Percentiles rank a stretch among this genome's conserved stretches.
Evolutionary conservation across 2,329 filamentous ascomycete genomes (phyloP).

Genomic region (Trichoderma oligosporum): DNA sequence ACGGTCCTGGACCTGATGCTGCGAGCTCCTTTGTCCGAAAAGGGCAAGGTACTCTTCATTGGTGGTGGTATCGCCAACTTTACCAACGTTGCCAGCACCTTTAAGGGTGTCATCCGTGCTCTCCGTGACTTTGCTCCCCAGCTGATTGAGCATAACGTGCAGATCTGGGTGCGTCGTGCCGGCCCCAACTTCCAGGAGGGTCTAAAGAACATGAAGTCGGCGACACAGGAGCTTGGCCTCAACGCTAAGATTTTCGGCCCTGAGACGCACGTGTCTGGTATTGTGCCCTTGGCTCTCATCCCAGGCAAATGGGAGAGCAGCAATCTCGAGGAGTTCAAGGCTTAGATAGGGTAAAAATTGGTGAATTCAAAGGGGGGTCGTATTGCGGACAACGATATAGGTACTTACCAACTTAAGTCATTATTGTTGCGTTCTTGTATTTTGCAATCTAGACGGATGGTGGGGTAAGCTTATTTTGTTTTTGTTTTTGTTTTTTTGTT

Average conservation of each 20-base stretch:
- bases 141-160: constrained; percentile 92
- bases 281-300: constrained; percentile 84
- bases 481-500: no score
- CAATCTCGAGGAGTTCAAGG: constrained; percentile 59
- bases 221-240: constrained; percentile 87
- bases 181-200: constrained; percentile 99
- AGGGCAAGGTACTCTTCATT: constrained; percentile 99
- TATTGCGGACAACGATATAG: constrained; percentile 17
- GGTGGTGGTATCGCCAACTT: constrained; percentile 99
- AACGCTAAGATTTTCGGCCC: constrained; percentile 61
- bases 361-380: constrained; percentile 21
- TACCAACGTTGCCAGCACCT: constrained; percentile 98
- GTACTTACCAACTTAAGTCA: constrained; percentile 15
- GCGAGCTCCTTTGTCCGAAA: constrained; percentile 74
- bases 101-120: constrained; percentile 99
- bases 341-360: constrained; percentile 35
- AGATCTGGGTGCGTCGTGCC: constrained; percentile 90
- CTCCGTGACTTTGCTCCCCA: constrained; percentile 82
- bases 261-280: constrained; percentile 96
- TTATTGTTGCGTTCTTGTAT: constrained; percentile 31
- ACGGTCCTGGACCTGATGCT: constrained; percentile 98
- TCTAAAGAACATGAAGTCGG: constrained; percentile 98
- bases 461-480: constrained; percentile 24
- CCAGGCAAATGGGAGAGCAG: constrained; percentile 61
- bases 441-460: constrained; percentile 34